Conservation (phyloP, 176 grass and related monocot genomes). For the Lolium perenne region DNA sequence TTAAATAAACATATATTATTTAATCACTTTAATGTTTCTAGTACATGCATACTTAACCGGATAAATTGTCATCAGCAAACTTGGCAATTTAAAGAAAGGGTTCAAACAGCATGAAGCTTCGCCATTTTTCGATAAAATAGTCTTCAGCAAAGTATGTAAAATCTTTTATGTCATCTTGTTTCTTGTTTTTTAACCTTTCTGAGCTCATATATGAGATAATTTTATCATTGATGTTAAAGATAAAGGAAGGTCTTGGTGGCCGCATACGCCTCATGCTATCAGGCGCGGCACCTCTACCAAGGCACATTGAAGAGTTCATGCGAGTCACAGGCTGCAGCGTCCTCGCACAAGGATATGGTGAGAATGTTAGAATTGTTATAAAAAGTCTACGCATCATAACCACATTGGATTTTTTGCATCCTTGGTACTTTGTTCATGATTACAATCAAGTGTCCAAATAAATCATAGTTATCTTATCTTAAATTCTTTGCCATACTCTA, state of each 20-base stretch:
- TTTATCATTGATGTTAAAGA: conserved; percentile 41
- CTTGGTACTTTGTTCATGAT: neutral
- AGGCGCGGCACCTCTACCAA: conserved; percentile 87
- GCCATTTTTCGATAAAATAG: conserved; percentile 85
- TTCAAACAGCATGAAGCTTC: conserved; percentile 93
- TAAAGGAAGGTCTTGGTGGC: conserved; percentile 84
- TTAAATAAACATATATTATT: neutral
- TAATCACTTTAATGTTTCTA: neutral
- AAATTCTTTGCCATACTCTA: neutral
- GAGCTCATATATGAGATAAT: neutral
- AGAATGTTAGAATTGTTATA: neutral
- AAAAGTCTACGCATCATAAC: neutral
- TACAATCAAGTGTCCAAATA: neutral
- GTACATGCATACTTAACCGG: conserved; percentile 5
- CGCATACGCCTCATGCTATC: conserved; percentile 77
- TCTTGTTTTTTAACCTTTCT: conserved; percentile 4
- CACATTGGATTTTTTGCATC: conserved; percentile 22
- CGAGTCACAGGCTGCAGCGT: conserved; percentile 75
- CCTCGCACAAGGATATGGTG: conserved; percentile 98
- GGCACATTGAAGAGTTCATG: conserved; percentile 76
- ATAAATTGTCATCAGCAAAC: conserved; percentile 55
- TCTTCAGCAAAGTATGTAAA: conserved; percentile 76
- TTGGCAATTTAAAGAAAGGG: conserved; percentile 74
- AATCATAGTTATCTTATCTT: neutral
- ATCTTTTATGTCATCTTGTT: neutral